Percentiles rank a stretch among this genome's conserved stretches.
Conservation (phyloP, 306 rosid genomes). For the Vachellia pachyceras region DNA sequence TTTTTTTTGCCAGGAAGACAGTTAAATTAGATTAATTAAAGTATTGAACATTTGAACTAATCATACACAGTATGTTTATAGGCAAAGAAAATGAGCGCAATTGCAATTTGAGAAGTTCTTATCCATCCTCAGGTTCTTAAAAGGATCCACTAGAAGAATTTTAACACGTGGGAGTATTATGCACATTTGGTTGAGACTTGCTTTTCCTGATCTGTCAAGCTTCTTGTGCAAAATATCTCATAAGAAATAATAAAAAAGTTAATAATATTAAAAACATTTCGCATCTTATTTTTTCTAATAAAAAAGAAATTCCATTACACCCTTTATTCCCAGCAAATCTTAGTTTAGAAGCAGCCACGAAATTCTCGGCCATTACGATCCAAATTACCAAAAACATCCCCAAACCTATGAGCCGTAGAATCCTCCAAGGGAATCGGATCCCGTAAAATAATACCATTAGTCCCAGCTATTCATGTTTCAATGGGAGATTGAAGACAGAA, state of each 20-base stretch:
- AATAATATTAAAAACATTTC: background rate
- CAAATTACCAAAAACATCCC: slow-evolving; percentile 13
- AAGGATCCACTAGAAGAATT: slow-evolving; percentile 3
- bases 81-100: background rate
- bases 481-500: slow-evolving; percentile 26
- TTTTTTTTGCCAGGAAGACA: no score
- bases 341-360: slow-evolving; percentile 3
- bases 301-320: background rate
- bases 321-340: background rate
- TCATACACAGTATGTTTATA: background rate
- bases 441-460: background rate
- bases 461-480: background rate
- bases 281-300: background rate
- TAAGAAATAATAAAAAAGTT: background rate
- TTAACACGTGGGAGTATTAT: background rate
- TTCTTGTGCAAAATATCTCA: background rate
- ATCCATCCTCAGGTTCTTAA: slow-evolving; percentile 18
- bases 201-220: slow-evolving; percentile 25
- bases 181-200: slow-evolving; percentile 25
- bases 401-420: slow-evolving; percentile 2
- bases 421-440: slow-evolving; percentile 29
- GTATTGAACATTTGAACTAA: background rate
- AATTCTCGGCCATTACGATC: background rate
- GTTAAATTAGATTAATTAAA: no score
- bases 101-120: background rate